Evolutionary conservation across 2,329 filamentous ascomycete species (phyloP), one percentile per base, ranked within the genome.

Genomic region (Calonectria pseudoreteaudii): DNA sequence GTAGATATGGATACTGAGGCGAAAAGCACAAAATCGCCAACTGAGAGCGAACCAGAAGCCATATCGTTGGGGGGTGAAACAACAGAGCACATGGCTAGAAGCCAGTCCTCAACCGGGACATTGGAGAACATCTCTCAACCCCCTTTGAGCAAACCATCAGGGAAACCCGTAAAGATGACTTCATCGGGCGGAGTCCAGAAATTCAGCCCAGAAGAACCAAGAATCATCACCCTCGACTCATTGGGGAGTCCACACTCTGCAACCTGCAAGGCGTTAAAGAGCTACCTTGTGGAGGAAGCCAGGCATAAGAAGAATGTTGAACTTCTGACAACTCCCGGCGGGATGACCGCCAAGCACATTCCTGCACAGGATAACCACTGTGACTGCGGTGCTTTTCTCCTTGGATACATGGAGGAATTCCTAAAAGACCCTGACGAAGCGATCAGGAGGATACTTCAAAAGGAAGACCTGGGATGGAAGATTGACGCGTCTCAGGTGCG

Each of bases 201-300:
- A 66, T 69, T 76, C 71, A 86, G 91, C 68, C 84, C 86, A 1
- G 86, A 85, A 11, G 88, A 91, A 66, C 92, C 95, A 1, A 90
- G 91, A 44, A 95, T 98, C 75, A 92, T 98, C 76, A 95, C 95
- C 0, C 90, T 98, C 31, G 97, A 99, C 83, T 98, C 97, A 0
- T 88, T 98, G 1, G 93, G 92, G n/a, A 80, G 84, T 6, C 58
- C 86, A 0, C 95, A 96, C 77, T 87, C 90, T 1, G 85, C 87
- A 0, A 94, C 95, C 8, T 91, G 93, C 75, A 89, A 84, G 60
- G 89, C 90, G 44, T 86, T 99, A 36, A 95, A 93, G 80, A 90
- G 94, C 31, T 98, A 98, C 83, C 87, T 98, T 7, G 81, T 89
- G 9, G 90, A 90, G 62, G 97, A 98, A 85, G 93, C 94, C 5